Evolutionary conservation across 129 eudicot genomes (phyloP).

Genomic region (Tanacetum coccineum): DNA sequence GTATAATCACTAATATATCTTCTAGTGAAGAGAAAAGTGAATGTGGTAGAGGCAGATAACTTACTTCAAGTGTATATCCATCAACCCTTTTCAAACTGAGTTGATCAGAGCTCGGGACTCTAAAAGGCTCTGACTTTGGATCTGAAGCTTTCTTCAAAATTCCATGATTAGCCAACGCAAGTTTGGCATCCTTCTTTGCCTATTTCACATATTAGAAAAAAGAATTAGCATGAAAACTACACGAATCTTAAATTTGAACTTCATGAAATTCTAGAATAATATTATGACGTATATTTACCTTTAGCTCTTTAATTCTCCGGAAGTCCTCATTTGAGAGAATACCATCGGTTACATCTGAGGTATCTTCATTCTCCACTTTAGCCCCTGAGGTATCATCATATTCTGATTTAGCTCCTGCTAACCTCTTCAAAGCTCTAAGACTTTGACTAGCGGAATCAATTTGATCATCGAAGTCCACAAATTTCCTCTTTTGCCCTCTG

Average conservation of each 20-base stretch:
- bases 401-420: conserved; percentile 55
- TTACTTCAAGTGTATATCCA: conserved; percentile 67
- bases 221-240: neutral
- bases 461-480: conserved; percentile 64
- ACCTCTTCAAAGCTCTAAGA: conserved; percentile 80
- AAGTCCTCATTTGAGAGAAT: conserved; percentile 93
- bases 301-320: conserved; percentile 65
- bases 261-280: neutral
- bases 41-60: conserved; percentile 22
- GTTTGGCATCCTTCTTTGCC: conserved; percentile 79
- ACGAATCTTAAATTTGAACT: neutral
- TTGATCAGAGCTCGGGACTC: conserved; percentile 75
- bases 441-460: conserved; percentile 65
- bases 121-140: conserved; percentile 46
- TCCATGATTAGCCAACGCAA: conserved; percentile 65
- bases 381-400: conserved; percentile 3
- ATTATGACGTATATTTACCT: conserved; percentile 37
- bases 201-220: conserved; percentile 22
- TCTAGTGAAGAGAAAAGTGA: neutral
- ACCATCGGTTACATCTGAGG: conserved; percentile 39
- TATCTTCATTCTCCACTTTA: neutral
- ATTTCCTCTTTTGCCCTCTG: conserved; percentile 63
- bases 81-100: conserved; percentile 77
- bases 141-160: conserved; percentile 46
- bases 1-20: neutral